A percentile compares a stretch with the other conserved stretches of the same genome.
These are phyloP conservation scores for Cercospora sesami DNA, from an alignment of 2,329 filamentous ascomycete species.

Conservation along the genomic window DNA sequence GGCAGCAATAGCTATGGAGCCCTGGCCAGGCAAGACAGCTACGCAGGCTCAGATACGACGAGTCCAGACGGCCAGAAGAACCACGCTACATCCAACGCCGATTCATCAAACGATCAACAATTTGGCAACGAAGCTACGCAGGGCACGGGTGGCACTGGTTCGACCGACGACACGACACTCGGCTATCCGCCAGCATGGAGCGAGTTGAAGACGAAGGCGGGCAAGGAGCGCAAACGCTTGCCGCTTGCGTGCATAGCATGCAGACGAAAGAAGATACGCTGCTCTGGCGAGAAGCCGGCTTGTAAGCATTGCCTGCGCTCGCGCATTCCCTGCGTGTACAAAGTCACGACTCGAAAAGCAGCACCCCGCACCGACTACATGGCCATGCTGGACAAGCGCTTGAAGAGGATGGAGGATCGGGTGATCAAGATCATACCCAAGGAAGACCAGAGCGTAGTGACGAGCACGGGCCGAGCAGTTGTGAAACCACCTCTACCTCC, in stretches of 20 bases:
- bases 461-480: slow-evolving; percentile 71
- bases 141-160: slow-evolving; percentile 9
- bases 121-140: slow-evolving; percentile 20
- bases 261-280: slow-evolving; percentile 94
- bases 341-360: slow-evolving; percentile 90
- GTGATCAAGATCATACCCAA: slow-evolving; percentile 95
- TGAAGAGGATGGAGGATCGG: slow-evolving; percentile 96
- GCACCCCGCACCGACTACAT: slow-evolving; percentile 96
- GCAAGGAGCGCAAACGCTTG: slow-evolving; percentile 90
- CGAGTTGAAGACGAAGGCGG: slow-evolving; percentile 65
- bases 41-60: slow-evolving; percentile 34
- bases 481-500: slow-evolving; percentile 75
- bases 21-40: slow-evolving; percentile 31
- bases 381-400: slow-evolving; percentile 94
- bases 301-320: slow-evolving; percentile 95
- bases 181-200: slow-evolving; percentile 47
- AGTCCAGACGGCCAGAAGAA: slow-evolving; percentile 29
- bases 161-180: slow-evolving; percentile 17
- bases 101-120: slow-evolving; percentile 8
- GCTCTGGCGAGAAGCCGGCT: slow-evolving; percentile 93
- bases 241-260: slow-evolving; percentile 95
- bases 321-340: slow-evolving; percentile 94
- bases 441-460: slow-evolving; percentile 69
- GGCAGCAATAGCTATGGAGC: slow-evolving; percentile 32
- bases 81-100: slow-evolving; percentile 3